Evolutionary conservation across 257 asterid genomes (phyloP).

Genomic region (Solanum rostratum): DNA sequence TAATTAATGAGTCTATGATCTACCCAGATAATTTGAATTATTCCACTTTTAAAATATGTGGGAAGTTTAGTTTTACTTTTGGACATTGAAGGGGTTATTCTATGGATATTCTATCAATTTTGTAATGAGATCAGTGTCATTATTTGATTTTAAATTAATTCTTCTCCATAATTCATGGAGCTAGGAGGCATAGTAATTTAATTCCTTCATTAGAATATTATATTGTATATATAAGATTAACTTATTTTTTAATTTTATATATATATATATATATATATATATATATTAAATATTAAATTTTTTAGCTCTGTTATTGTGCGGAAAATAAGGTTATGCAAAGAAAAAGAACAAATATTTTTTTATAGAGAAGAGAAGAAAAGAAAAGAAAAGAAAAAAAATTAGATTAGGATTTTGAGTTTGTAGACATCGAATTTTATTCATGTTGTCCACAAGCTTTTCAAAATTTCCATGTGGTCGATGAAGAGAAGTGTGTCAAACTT

Average conservation of each 20-base stretch:
- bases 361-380: too few species aligned
- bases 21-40: too few species aligned
- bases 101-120: neutral
- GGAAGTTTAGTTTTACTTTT: neutral
- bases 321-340: too few species aligned
- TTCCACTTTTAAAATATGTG: too few species aligned
- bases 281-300: too few species aligned
- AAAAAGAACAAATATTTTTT: too few species aligned
- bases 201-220: too few species aligned
- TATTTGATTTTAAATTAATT: neutral
- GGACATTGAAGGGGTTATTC: neutral
- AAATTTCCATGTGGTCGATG: neutral
- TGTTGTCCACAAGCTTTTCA: neutral
- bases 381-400: neutral
- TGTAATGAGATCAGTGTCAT: neutral
- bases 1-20: neutral
- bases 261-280: too few species aligned
- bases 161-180: neutral
- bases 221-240: too few species aligned
- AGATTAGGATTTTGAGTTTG: neutral
- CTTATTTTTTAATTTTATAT: too few species aligned
- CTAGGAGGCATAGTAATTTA: neutral
- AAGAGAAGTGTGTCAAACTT: neutral
- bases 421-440: neutral
- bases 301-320: too few species aligned